Conservation (phyloP, 345 rosid species). For the Eucalyptus pauciflora region DNA sequence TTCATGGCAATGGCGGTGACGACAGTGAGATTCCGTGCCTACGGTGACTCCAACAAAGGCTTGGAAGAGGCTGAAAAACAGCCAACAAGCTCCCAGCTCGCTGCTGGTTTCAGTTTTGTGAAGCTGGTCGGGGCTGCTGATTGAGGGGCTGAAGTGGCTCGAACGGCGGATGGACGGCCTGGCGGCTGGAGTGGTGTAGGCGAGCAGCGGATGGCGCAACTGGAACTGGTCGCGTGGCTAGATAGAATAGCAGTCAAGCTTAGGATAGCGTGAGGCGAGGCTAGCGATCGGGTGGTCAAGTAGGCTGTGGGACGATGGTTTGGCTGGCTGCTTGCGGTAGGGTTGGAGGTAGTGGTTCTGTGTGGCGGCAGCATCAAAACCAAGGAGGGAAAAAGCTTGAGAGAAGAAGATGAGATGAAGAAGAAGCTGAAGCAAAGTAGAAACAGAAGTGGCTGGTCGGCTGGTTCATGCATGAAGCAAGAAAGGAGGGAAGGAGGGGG, state of each 20-base stretch:
- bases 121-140: fast-evolving
- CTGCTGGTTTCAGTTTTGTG: fast-evolving
- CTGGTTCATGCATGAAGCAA: no score
- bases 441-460: fast-evolving
- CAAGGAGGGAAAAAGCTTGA: no score
- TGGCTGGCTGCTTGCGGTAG: fast-evolving
- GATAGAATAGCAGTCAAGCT: fast-evolving
- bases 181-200: fast-evolving
- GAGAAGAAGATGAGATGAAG: no score
- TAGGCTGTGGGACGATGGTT: no score
- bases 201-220: fast-evolving
- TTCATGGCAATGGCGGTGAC: fast-evolving
- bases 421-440: no score
- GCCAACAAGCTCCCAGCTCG: fast-evolving
- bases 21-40: fast-evolving
- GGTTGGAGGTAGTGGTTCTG: no score
- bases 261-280: fast-evolving
- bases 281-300: fast-evolving
- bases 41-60: no score
- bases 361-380: no score
- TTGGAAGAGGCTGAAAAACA: no score
- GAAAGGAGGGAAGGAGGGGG: no score
- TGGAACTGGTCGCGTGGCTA: fast-evolving
- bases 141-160: fast-evolving
- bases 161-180: fast-evolving